phyloP scores from a whole-genome alignment of 2,329 filamentous ascomycete genomes.

The Knufia petricola region DNA sequence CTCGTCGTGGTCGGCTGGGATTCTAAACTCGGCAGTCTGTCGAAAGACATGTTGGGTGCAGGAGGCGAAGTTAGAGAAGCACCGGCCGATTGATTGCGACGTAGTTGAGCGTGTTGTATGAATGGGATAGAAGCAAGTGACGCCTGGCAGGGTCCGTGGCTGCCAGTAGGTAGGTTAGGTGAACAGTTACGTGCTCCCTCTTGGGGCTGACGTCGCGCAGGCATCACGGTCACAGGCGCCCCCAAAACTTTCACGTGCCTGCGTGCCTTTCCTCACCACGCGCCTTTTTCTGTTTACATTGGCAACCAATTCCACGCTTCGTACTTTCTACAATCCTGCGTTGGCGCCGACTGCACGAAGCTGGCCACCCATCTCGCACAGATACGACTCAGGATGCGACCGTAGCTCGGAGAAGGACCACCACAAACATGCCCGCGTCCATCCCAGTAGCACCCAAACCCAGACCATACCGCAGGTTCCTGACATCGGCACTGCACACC shows the following conservation, averaged over 20 bases:
- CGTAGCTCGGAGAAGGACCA: not conserved
- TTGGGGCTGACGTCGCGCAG: no score
- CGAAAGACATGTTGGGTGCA: conserved; percentile 65
- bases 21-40: conserved; percentile 75
- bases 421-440: conserved; percentile 3
- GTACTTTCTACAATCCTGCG: no score
- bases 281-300: not conserved
- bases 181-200: no score
- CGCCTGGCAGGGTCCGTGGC: not conserved
- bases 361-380: no score
- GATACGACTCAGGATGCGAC: not conserved
- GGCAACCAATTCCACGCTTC: not conserved
- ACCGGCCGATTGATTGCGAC: not conserved
- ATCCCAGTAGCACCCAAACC: conserved; percentile 14
- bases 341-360: no score
- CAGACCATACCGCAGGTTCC: conserved; percentile 68
- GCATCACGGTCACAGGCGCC: no score
- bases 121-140: not conserved
- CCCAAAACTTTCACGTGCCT: not conserved
- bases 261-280: not conserved
- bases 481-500: conserved; percentile 79
- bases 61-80: not conserved
- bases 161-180: no score
- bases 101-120: not conserved
- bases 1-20: conserved; percentile 61